These are phyloP conservation scores for Plectosphaerella sp. DNA, from an alignment of 2,329 filamentous ascomycete genomes.

Conservation along the genomic window DNA sequence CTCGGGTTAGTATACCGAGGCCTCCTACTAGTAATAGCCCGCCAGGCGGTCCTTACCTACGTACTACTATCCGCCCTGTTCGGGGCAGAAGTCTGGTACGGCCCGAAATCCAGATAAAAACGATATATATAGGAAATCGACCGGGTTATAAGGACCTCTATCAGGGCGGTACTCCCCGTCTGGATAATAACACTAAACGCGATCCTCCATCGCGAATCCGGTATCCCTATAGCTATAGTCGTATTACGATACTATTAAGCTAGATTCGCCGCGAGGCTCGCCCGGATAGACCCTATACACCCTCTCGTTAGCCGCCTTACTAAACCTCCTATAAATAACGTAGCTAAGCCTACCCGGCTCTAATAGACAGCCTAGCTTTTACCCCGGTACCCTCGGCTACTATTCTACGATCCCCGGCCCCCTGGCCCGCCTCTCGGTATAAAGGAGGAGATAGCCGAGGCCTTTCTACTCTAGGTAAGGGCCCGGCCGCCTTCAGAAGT, in stretches of 20 bases:
- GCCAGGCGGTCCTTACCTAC: not conserved
- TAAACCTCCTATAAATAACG: not conserved
- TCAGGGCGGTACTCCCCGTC: slow-evolving; percentile 1
- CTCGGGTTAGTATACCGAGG: not conserved
- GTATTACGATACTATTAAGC: not conserved
- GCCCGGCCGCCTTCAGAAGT: not conserved
- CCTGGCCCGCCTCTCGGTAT: too few relatives aligned
- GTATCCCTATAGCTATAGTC: not conserved
- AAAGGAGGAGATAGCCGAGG: not conserved
- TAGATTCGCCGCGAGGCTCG: not conserved
- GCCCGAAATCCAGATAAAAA: not conserved
- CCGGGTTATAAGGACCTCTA: not conserved
- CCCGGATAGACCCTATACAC: not conserved
- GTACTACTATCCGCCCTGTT: not conserved
- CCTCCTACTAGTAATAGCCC: not conserved
- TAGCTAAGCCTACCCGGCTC: not conserved
- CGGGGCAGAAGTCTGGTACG: not conserved
- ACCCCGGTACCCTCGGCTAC: not conserved
- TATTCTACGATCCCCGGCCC: too few relatives aligned
- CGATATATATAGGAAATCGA: not conserved
- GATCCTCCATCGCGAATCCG: not conserved
- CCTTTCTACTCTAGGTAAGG: not conserved
- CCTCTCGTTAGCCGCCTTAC: not conserved
- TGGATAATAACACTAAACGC: not conserved
- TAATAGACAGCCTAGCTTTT: not conserved